Conservation (phyloP, 1,284 basidiomycete species). For the Schizophyllum amplum region DNA sequence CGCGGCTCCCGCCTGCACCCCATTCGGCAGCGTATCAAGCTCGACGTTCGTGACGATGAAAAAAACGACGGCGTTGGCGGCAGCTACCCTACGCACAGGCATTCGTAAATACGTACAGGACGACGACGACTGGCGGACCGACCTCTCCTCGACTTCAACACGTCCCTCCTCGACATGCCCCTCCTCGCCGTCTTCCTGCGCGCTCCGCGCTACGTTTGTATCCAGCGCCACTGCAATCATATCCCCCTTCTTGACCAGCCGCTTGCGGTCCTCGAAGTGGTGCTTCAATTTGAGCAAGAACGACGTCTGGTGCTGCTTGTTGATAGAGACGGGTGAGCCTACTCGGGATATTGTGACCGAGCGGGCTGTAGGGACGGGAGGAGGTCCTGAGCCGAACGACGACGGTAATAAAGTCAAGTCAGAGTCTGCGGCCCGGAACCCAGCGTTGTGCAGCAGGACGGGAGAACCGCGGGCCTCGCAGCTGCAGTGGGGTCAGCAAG, state of each 20-base stretch:
- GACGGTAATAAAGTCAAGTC: slow-evolving; percentile 31
- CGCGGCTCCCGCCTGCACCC: slow-evolving; percentile 6
- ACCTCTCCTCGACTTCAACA: slow-evolving; percentile 19
- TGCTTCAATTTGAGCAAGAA: slow-evolving; percentile 63
- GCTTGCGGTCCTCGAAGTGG: slow-evolving; percentile 53
- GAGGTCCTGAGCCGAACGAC: slow-evolving; percentile 46
- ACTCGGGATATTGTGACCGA: slow-evolving; percentile 78
- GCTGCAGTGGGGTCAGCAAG: slow-evolving; percentile 20
- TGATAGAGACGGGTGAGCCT: slow-evolving; percentile 72
- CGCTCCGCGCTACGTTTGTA: slow-evolving; percentile 36
- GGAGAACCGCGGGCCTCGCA: slow-evolving; percentile 42
- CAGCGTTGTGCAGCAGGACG: slow-evolving; percentile 45
- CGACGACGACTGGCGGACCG: neutral
- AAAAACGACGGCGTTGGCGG: slow-evolving; percentile 29
- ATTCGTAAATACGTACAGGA: neutral
- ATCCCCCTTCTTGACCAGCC: slow-evolving; percentile 76
- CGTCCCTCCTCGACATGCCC: too few relatives aligned
- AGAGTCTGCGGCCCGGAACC: slow-evolving; percentile 15
- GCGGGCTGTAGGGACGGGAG: slow-evolving; percentile 64
- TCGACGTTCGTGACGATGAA: slow-evolving; percentile 80
- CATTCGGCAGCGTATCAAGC: slow-evolving; percentile 42
- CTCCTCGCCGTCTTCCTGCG: slow-evolving; percentile 23
- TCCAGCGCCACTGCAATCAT: slow-evolving; percentile 64
- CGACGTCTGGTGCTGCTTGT: slow-evolving; percentile 64
- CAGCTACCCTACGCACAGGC: neutral